These are phyloP conservation scores for Pseudogymnoascus verrucosus DNA, from an alignment of 2,329 filamentous ascomycete genomes.

Conservation along the genomic window DNA sequence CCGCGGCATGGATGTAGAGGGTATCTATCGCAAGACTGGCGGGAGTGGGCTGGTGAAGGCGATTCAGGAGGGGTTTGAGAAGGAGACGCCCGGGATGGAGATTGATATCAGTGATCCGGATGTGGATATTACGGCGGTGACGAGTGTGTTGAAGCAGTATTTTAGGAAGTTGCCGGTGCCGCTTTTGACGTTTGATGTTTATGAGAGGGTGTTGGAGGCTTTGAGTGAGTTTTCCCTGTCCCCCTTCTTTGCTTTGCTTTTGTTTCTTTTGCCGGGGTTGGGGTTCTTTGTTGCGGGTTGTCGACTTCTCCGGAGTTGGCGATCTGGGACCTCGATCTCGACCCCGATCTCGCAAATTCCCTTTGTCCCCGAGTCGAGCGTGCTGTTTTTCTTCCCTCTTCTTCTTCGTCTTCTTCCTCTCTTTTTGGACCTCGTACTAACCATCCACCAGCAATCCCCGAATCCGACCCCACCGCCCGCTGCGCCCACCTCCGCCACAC, in stretches of 20 bases:
- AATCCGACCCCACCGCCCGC: slow-evolving; percentile 58
- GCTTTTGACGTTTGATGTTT: slow-evolving; percentile 85
- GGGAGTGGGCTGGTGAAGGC: slow-evolving; percentile 84
- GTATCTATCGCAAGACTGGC: slow-evolving; percentile 95
- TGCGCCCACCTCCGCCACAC: slow-evolving; percentile 64
- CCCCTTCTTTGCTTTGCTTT: background rate
- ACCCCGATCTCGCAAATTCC: background rate
- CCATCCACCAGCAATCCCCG: slow-evolving; percentile 47
- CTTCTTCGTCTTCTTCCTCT: no score
- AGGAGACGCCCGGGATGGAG: slow-evolving; percentile 45
- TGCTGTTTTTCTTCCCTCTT: no score
- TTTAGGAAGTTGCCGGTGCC: slow-evolving; percentile 89
- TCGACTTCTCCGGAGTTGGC: background rate
- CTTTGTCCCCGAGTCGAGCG: background rate
- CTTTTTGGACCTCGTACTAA: slow-evolving; percentile 21
- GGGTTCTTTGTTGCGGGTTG: background rate
- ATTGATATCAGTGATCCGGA: slow-evolving; percentile 90
- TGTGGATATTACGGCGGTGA: slow-evolving; percentile 92
- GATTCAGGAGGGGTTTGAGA: slow-evolving; percentile 88
- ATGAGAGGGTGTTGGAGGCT: slow-evolving; percentile 80
- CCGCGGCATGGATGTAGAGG: slow-evolving; percentile 93
- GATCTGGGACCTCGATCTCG: background rate
- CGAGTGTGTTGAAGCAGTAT: slow-evolving; percentile 93
- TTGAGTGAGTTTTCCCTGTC: slow-evolving; percentile 46
- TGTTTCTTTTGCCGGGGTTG: background rate